These are phyloP conservation scores for Backusella sp. DNA, from an alignment of 192 early-diverging fungal species.

Conservation along the genomic window DNA sequence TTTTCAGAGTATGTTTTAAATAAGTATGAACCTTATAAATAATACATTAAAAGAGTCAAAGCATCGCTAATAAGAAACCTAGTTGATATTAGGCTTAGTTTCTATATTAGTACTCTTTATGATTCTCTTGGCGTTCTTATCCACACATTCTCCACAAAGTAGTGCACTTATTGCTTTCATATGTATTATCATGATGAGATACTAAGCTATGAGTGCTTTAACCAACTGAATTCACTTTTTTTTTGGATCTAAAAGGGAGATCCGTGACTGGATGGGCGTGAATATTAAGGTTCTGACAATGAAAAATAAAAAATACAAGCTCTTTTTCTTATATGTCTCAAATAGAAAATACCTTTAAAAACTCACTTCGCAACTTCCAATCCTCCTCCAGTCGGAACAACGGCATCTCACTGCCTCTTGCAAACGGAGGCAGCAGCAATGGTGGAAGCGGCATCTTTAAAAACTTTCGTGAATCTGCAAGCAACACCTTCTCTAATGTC, in stretches of 20 bases:
- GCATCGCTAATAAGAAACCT: too few species aligned
- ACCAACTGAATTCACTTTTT: too few species aligned
- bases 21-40: too few species aligned
- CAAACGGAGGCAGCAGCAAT: conserved; percentile 2
- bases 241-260: background rate
- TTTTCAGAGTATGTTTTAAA: too few species aligned
- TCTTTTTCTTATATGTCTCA: conserved; percentile 9
- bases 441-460: conserved; percentile 10
- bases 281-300: background rate
- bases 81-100: too few species aligned
- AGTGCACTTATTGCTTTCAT: too few species aligned
- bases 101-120: too few species aligned
- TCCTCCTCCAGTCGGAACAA: background rate
- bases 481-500: conserved; percentile 35
- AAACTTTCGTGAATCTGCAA: conserved; percentile 22
- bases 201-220: too few species aligned
- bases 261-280: background rate
- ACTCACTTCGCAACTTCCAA: conserved; percentile 48
- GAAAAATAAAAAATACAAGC: background rate
- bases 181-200: too few species aligned
- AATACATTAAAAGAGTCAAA: too few species aligned
- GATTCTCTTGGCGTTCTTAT: too few species aligned
- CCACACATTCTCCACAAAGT: too few species aligned
- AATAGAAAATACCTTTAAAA: conserved; percentile 47
- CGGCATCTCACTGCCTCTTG: conserved; percentile 24